These are phyloP conservation scores for Colletotrichum camelliae DNA, from an alignment of 2,329 filamentous ascomycete genomes.

Conservation along the genomic window DNA sequence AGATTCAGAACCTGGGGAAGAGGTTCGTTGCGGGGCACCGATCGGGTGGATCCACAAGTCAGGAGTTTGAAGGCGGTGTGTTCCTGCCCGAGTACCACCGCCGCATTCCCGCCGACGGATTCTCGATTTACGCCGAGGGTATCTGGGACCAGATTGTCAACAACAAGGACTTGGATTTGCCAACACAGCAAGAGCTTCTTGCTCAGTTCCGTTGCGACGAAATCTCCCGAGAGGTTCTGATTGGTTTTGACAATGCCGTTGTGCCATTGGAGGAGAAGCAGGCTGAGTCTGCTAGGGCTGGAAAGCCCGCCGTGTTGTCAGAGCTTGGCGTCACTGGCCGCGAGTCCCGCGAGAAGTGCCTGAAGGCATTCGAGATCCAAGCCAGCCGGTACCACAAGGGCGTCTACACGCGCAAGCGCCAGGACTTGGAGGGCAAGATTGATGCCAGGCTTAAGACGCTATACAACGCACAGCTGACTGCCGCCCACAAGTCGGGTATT, in stretches of 20 bases:
- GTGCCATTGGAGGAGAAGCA: constrained; percentile 86
- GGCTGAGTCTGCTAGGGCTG: constrained; percentile 73
- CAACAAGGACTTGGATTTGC: constrained; percentile 97
- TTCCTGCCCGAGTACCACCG: constrained; percentile 95
- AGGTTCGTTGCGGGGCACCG: constrained; percentile 85
- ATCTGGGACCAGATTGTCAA: constrained; percentile 99
- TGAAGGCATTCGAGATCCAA: constrained; percentile 87
- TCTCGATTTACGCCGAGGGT: constrained; percentile 89
- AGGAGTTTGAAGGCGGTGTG: constrained; percentile 78
- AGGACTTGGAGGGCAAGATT: constrained; percentile 85
- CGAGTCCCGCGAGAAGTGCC: constrained; percentile 70
- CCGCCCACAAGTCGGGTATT: constrained; percentile 89
- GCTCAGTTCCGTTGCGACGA: constrained; percentile 98
- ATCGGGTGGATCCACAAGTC: constrained; percentile 67
- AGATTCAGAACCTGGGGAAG: constrained; percentile 79
- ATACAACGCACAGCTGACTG: constrained; percentile 85
- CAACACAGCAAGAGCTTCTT: constrained; percentile 94
- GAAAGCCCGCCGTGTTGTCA: constrained; percentile 73
- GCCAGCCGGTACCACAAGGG: constrained; percentile 97
- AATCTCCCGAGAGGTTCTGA: constrained; percentile 86
- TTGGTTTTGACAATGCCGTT: constrained; percentile 83
- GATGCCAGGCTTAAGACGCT: constrained; percentile 88
- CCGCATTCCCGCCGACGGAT: constrained; percentile 95
- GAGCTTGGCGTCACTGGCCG: constrained; percentile 79
- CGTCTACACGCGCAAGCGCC: constrained; percentile 85